Conservation (phyloP, 148 eudicot species). For the Arctostaphylos glauca region DNA sequence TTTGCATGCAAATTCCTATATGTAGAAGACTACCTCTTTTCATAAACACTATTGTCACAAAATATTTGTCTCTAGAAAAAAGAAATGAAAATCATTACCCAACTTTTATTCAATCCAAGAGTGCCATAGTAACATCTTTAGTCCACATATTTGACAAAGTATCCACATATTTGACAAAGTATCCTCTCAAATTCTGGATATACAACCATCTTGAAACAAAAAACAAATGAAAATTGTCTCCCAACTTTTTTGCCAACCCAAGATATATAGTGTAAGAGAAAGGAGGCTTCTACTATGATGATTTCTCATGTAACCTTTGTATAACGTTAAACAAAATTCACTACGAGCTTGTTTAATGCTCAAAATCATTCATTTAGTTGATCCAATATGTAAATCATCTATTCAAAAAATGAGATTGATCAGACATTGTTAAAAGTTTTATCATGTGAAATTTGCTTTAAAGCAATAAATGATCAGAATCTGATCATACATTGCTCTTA, state of each 20-base stretch:
- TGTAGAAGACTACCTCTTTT: no score
- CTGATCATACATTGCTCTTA: not conserved
- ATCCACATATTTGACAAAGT: not conserved
- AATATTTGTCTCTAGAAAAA: no score
- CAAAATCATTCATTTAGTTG: no score
- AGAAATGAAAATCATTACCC: no score
- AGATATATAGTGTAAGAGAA: not conserved
- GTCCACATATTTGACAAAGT: not conserved
- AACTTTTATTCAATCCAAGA: not conserved
- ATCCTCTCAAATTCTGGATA: no score
- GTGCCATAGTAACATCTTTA: not conserved
- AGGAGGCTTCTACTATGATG: not conserved
- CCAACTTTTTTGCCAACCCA: no score
- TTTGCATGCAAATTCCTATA: no score
- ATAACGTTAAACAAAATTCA: not conserved
- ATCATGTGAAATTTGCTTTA: not conserved
- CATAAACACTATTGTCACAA: no score
- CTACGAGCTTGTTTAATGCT: no score
- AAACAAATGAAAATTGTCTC: not conserved
- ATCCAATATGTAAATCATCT: no score
- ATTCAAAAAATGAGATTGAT: not conserved
- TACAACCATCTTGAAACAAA: no score
- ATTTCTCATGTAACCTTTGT: not conserved
- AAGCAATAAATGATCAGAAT: not conserved
- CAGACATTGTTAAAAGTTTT: not conserved